Evolutionary conservation across 345 rosid species (phyloP), one percentile per base, ranked within the genome.

Genomic region (Sapria himalayana): DNA sequence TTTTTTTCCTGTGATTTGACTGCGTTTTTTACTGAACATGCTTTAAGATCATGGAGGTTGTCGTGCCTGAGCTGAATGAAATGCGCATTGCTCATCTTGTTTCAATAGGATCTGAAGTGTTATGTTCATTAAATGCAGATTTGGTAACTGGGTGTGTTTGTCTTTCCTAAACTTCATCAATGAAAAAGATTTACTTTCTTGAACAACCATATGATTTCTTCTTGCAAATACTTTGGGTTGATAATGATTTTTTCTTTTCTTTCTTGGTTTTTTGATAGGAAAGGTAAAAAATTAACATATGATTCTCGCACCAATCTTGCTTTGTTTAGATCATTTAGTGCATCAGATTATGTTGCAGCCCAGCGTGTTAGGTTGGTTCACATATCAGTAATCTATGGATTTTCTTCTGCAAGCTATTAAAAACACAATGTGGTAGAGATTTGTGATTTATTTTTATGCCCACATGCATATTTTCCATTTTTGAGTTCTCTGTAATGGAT

Each of bases 1-100:
- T n/a, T n/a, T n/a, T n/a, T n/a, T n/a, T n/a, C n/a, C n/a, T n/a
- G n/a, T n/a, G n/a, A n/a, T n/a, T n/a, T n/a, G n/a, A n/a, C n/a
- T n/a, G n/a, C n/a, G n/a, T n/a, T n/a, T 29, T 45, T 53, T 27
- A 39, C 35, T 22, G 47, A 11, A 40, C 25, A 15, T 41, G 34
- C 33, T 60, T 41, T 29, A 39, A 82, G 94, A 65, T 69, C 31
- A 62, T 65, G 25, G 95, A 84, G 64, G 64, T 78, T 45, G 92
- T 73, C 40, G 58, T 84, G 59, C 95, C 95, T 29, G 92, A 78
- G 63, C 65, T 84, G 41, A 67, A 52, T 20, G 95, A 78, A 64
- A 76, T 76, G 95, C 73, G 75, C 31, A 61, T 52, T 42, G 86
- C 95, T 53, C 86, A 78, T 63, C 23, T 84, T 43, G 63, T 78